Evolutionary conservation across 305 asterid genomes (phyloP).

Genomic region (Fraxinus latifolia): DNA sequence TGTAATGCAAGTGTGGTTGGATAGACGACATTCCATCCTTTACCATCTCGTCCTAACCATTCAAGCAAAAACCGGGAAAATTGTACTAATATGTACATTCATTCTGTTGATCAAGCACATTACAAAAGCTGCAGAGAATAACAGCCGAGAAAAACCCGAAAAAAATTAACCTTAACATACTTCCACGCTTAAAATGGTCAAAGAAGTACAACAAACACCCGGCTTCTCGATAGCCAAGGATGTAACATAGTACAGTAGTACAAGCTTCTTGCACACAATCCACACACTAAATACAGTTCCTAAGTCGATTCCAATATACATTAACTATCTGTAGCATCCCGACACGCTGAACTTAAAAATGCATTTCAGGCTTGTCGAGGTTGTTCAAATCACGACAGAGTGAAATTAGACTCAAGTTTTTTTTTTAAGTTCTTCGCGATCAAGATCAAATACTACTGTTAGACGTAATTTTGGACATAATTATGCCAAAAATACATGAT

Average conservation of each 20-base stretch:
- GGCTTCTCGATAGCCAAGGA: not conserved
- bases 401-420: not conserved
- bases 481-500: constrained; percentile 57
- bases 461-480: constrained; percentile 60
- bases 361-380: not conserved
- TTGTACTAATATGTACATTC: not conserved
- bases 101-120: not conserved
- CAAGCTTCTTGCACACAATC: not conserved
- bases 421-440: not conserved
- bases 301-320: not conserved
- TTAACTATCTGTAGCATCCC: constrained; percentile 28
- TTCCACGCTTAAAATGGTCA: not conserved
- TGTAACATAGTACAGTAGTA: not conserved
- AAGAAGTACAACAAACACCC: not conserved
- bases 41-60: not conserved
- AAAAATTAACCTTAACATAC: not conserved
- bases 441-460: constrained; percentile 31
- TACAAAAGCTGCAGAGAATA: not conserved
- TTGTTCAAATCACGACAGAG: not conserved
- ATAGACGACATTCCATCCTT: not conserved
- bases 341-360: constrained; percentile 31
- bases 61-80: not conserved
- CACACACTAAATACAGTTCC: not conserved
- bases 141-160: not conserved
- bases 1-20: not conserved